Conservation (phyloP, 192 early-diverging fungal genomes). For the Coemansia sp. region DNA sequence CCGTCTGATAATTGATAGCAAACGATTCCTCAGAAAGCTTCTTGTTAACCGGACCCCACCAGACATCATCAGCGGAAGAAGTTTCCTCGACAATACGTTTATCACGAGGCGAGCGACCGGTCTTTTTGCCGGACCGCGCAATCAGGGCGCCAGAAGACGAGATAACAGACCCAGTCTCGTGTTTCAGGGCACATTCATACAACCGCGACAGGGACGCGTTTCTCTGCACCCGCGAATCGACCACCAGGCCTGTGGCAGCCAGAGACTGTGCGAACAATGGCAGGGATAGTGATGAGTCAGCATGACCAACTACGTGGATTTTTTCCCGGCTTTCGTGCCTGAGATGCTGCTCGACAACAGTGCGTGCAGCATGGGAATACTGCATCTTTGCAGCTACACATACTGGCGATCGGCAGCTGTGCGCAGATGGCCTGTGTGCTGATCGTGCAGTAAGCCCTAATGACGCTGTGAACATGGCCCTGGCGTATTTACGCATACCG, state of each 20-base stretch:
- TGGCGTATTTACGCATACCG: not conserved
- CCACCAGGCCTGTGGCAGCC: constrained; percentile 1
- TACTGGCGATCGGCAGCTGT: not conserved
- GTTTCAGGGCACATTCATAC: constrained; percentile 85
- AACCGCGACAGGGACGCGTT: constrained; percentile 78
- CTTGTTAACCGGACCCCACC: constrained; percentile 99
- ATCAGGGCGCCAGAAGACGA: constrained; percentile 91
- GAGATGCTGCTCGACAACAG: too few species aligned
- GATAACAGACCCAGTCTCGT: constrained; percentile 84
- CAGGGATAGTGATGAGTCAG: not conserved
- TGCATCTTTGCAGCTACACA: not conserved
- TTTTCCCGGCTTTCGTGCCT: too few species aligned
- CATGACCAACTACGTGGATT: not conserved
- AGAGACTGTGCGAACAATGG: constrained; percentile 10
- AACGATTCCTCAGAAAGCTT: constrained; percentile 81
- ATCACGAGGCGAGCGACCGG: constrained; percentile 89
- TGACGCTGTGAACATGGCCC: not conserved
- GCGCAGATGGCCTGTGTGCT: not conserved
- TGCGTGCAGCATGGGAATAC: constrained; percentile 10
- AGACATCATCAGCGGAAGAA: constrained; percentile 79
- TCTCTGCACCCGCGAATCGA: constrained; percentile 42
- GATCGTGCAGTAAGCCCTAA: not conserved
- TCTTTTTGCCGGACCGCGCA: constrained; percentile 90
- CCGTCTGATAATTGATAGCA: constrained; percentile 93
- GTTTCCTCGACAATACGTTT: constrained; percentile 96